These are phyloP conservation scores for Nannochloropsis oceanica DNA, from an alignment of 108 stramenopile genomes.

Conservation along the genomic window DNA sequence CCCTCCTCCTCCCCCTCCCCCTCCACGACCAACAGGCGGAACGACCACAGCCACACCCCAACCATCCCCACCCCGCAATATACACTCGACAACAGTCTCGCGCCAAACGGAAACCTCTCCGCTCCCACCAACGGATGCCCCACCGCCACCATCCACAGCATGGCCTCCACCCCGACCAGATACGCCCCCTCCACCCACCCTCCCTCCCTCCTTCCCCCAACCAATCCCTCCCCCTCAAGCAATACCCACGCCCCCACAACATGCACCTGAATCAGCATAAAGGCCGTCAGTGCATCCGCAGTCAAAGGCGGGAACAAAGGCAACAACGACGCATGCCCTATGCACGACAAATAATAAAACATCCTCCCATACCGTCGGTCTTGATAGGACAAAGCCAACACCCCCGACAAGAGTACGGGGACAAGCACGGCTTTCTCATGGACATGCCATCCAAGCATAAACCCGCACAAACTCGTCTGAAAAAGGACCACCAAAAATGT, in stretches of 20 bases:
- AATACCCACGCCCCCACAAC: background rate
- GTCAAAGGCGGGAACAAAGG: background rate
- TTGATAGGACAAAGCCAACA: conserved; percentile 7
- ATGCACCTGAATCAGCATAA: background rate
- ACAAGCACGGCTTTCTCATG: conserved; percentile 93
- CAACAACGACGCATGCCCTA: background rate
- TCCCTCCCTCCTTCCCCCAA: background rate
- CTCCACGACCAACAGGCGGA: background rate
- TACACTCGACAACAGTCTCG: background rate
- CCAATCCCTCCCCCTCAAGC: background rate
- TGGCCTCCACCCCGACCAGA: background rate
- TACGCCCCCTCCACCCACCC: background rate
- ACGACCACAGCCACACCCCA: background rate
- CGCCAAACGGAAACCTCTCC: background rate
- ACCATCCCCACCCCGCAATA: background rate
- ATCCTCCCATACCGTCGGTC: background rate
- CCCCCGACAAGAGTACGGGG: conserved; percentile 47
- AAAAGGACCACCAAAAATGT: background rate
- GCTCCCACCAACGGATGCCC: background rate
- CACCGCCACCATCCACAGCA: background rate
- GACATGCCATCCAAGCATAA: conserved; percentile 57
- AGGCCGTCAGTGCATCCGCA: background rate
- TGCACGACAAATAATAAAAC: background rate
- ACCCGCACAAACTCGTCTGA: conserved; percentile 13
- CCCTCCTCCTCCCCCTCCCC: background rate